A percentile compares a stretch with the other conserved stretches of the same genome.
These are phyloP conservation scores for Sergeia podlipaevii DNA, from an alignment of 208 protist species.

Conservation along the genomic window DNA sequence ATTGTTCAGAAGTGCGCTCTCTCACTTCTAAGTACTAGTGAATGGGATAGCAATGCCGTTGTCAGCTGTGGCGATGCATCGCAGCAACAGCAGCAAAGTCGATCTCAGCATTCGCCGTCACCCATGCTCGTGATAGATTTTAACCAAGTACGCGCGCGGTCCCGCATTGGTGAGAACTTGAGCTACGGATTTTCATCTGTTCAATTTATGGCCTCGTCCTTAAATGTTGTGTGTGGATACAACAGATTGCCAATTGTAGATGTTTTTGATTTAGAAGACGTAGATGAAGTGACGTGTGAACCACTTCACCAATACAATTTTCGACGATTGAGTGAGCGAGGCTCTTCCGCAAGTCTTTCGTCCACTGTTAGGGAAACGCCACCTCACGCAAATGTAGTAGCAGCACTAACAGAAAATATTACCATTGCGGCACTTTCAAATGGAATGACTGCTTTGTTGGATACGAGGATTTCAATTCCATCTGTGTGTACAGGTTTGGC, in stretches of 20 bases:
- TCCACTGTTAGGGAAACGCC: not conserved
- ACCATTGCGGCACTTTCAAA: conserved; percentile 42
- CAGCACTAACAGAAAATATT: conserved; percentile 23
- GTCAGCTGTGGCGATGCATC: too few species aligned
- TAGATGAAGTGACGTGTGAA: conserved; percentile 56
- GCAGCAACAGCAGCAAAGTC: too few species aligned
- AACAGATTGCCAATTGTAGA: conserved; percentile 32
- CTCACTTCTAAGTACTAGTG: not conserved
- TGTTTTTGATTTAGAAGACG: conserved; percentile 73
- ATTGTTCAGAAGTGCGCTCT: not conserved
- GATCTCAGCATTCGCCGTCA: too few species aligned
- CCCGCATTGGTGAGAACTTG: not conserved
- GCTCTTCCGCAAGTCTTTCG: not conserved
- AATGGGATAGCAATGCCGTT: not conserved
- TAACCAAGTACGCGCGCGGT: too few species aligned
- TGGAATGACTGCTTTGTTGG: conserved; percentile 36
- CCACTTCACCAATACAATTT: conserved; percentile 45
- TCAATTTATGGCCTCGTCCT: conserved; percentile 48
- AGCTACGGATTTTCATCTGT: conserved; percentile 42
- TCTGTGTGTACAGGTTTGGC: conserved; percentile 12
- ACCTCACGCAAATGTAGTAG: conserved; percentile 23
- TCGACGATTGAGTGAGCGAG: conserved; percentile 3
- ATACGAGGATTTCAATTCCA: conserved; percentile 18
- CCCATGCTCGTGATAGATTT: too few species aligned
- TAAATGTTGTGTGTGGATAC: conserved; percentile 41